Evolutionary conservation across 2,329 filamentous ascomycete genomes (phyloP), one percentile per base, ranked within the genome.

Genomic region (Diplodia corticola): DNA sequence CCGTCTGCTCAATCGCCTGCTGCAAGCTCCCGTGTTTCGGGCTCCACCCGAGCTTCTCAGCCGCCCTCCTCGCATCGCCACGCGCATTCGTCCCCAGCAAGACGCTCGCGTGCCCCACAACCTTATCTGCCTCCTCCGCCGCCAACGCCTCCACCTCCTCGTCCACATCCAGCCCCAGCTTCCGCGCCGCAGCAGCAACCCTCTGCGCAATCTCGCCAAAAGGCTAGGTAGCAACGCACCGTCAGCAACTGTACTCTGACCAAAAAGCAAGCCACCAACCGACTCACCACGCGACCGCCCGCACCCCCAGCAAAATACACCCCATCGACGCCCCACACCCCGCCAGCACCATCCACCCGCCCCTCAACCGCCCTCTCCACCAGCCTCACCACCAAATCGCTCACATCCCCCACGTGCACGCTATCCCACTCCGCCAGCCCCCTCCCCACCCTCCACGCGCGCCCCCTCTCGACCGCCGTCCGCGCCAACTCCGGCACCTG

Each of bases 11-110:
- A 22, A 54, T 54, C 10, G n/a, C 51, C 30, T 54, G 26, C 28
- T 54, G 26, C 20, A 54, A n/a, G 6, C 51, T 54, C 28, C 35
- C 78, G 51, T 83, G 75, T 30, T 75, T 78, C 0, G 88, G 85
- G 55, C 81, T 80, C 88, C 88, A 91, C 0, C 83, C 85, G 7
- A 90, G 72, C 44, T 84, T 72, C 69, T 85, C 83, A 30, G 78
- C 81, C 1, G 84, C 86, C 51, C 88, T 78, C 68, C 81, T 79
- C 0, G 86, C 85, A 63, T 78, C 79, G 2, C 83, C 83, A 54
- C 84, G 80, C 0, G 86, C 87, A 67, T 91, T 91, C 67, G 84
- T 76, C 0, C 88, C 88, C 84, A 86, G 89, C 5, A 82, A 79
- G 1, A 84, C 73, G 28, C 82, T 79, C 59, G 85, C 83, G 67